phyloP scores from a whole-genome alignment of 495 filamentous ascomycete species.

The Cercophora sp. region DNA sequence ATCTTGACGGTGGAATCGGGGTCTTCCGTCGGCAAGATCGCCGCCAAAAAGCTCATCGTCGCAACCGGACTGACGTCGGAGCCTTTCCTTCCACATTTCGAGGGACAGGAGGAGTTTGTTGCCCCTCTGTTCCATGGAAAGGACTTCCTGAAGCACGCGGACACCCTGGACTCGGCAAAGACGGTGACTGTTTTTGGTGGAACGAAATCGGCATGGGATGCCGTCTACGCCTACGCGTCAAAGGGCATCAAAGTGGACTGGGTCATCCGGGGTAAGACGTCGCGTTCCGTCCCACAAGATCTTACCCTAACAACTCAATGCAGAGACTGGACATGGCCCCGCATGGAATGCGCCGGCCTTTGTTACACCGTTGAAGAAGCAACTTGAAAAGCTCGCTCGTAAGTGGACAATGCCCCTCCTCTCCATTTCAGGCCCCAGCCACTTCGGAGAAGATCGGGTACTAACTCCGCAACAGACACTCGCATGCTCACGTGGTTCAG shows the following conservation, averaged over 20 bases:
- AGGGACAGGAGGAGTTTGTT: slow-evolving; percentile 34
- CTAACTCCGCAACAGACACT: slow-evolving; percentile 22
- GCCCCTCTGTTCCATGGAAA: slow-evolving; percentile 61
- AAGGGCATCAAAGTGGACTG: slow-evolving; percentile 66
- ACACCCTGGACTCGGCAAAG: slow-evolving; percentile 29
- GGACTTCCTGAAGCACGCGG: slow-evolving; percentile 42
- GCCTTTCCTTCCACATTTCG: slow-evolving; percentile 35
- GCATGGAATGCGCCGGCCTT: slow-evolving; percentile 63
- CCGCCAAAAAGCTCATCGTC: slow-evolving; percentile 31
- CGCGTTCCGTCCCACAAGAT: background rate
- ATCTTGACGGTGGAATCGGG: slow-evolving; percentile 29
- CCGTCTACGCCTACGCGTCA: slow-evolving; percentile 63
- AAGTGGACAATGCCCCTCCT: slow-evolving; percentile 13
- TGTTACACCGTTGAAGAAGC: slow-evolving; percentile 41
- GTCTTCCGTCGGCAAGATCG: slow-evolving; percentile 13
- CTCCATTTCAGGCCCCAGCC: too few relatives aligned
- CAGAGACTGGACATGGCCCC: slow-evolving; percentile 68
- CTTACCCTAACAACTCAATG: background rate
- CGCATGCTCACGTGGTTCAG: slow-evolving; percentile 43
- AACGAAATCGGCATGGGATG: slow-evolving; percentile 75
- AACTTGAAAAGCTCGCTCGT: slow-evolving; percentile 59
- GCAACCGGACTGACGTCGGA: slow-evolving; percentile 38
- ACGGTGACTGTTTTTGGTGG: slow-evolving; percentile 63
- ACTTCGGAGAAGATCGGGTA: background rate
- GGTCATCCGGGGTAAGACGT: slow-evolving; percentile 61